Base-by-base conservation (phyloP, 2,329 filamentous ascomycete species). In the Fusarium sp. region DNA sequence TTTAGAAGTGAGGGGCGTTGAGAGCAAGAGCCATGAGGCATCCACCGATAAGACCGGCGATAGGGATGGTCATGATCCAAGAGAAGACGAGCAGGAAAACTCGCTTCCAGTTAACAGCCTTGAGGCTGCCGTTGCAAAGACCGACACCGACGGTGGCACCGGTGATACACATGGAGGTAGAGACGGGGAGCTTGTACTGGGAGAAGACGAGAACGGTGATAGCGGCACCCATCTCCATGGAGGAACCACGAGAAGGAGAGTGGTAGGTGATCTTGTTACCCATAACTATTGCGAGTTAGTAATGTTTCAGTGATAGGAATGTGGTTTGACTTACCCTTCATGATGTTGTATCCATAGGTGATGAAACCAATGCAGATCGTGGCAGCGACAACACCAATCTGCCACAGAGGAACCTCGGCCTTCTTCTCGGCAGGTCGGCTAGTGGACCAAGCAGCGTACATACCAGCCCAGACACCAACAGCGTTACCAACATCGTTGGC, bases 311-410 rank as follows among this genome's bases (percentile, higher is more conserved):
- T 24, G 16, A 13, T 0, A 13, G n/a, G 2, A 24, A 32, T 25
- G n/a, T 4, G n/a, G 3, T 16, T 16, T 10, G 9, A 70, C 85
- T 79, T 81, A 89, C 87, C 89, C 83, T 92, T 93, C 91, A 94
- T 94, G 81, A 94, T 94, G 83, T 94, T 93, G 83, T 93, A 94
- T 12, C 91, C 92, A 74, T 93, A 94, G 16, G 91, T 93, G 76
- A 90, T 84, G 61, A 94, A 84, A 72, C 91, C 92, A 44, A 90
- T 68, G 48, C 86, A 92, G 76, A 93, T 90, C 41, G 84, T 88
- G 2, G 83, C 78, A 27, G 88, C 85, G 14, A 92, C 82, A 20
- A 94, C 90, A 53, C 90, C 92, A 57, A 94, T 86, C 80, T 94
- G 91, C 92, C 92, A 95, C 47, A 92, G 76, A 6, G 90, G 90